phyloP scores from a whole-genome alignment of 139 green algal genomes.

The Nannochloris sp. region DNA sequence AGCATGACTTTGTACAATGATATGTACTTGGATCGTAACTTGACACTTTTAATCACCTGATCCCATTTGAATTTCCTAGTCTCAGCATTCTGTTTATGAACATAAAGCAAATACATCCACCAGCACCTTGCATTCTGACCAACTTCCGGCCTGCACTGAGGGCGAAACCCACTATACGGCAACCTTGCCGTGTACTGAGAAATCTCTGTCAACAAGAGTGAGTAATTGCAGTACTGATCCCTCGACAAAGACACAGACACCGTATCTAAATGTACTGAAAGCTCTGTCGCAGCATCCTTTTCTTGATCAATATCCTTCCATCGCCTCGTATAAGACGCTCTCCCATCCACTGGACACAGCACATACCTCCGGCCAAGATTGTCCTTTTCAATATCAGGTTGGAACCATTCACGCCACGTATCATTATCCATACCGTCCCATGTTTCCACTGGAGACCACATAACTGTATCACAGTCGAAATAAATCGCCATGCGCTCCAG shows the following conservation, averaged over 20 bases:
- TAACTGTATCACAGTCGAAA: conserved; percentile 60
- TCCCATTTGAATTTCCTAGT: conserved; percentile 34
- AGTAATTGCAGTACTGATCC: conserved; percentile 61
- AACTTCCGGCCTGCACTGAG: conserved; percentile 25
- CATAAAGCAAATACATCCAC: conserved; percentile 69
- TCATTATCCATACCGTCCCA: conserved; percentile 42
- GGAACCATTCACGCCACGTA: conserved; percentile 70
- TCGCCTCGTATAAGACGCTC: conserved; percentile 47
- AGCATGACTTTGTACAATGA: conserved; percentile 49
- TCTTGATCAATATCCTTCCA: conserved; percentile 31
- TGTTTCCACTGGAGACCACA: conserved; percentile 29
- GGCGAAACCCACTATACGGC: conserved; percentile 49
- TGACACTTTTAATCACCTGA: conserved; percentile 22
- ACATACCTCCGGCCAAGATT: conserved; percentile 38
- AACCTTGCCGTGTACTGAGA: conserved; percentile 42
- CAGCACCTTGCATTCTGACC: conserved; percentile 43
- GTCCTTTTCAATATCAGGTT: conserved; percentile 29
- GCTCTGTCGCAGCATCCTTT: conserved; percentile 24
- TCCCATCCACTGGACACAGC: conserved; percentile 53
- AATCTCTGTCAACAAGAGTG: conserved; percentile 59
- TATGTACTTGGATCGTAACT: conserved; percentile 60
- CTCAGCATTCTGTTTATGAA: conserved; percentile 29
- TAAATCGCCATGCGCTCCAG: conserved; percentile 62
- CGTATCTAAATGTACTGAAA: conserved; percentile 29
- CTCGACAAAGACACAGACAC: conserved; percentile 33